These are phyloP conservation scores for Aspergillus fumigatiaffinis DNA, from an alignment of 2,329 filamentous ascomycete species.

Conservation along the genomic window DNA sequence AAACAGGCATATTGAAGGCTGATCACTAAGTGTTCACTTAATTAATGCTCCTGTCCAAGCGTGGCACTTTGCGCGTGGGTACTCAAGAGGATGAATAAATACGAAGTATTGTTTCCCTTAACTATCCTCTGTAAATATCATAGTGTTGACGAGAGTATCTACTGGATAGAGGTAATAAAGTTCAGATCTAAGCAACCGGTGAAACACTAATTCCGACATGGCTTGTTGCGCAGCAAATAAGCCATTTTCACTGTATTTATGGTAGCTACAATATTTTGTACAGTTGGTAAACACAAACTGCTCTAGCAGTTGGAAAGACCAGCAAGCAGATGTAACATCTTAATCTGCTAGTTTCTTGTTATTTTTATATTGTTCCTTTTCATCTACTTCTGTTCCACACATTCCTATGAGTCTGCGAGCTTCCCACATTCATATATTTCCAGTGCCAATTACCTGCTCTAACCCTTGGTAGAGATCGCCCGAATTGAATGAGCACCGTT, in stretches of 20 bases:
- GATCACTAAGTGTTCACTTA: neutral
- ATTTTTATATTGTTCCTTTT: too few species aligned
- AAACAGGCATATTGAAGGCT: slow-evolving; percentile 52
- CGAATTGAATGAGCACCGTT: neutral
- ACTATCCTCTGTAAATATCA: neutral
- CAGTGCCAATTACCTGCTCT: neutral
- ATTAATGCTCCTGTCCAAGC: neutral
- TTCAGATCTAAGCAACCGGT: slow-evolving; percentile 3
- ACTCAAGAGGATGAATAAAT: neutral
- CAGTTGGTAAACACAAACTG: neutral
- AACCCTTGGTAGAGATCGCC: neutral
- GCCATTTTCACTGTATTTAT: neutral
- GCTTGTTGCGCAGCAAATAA: slow-evolving; percentile 5
- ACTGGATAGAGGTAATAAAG: neutral
- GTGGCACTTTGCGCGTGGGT: neutral
- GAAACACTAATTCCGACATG: slow-evolving; percentile 15
- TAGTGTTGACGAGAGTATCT: neutral
- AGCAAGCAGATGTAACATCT: neutral
- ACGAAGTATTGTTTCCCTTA: neutral
- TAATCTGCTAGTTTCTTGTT: neutral
- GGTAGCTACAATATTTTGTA: neutral
- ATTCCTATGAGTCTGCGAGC: neutral
- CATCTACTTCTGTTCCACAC: neutral
- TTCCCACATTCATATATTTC: neutral
- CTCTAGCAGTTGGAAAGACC: neutral